These are phyloP conservation scores for Gossypium lobatum DNA, from an alignment of 441 rosid species.

Conservation along the genomic window DNA sequence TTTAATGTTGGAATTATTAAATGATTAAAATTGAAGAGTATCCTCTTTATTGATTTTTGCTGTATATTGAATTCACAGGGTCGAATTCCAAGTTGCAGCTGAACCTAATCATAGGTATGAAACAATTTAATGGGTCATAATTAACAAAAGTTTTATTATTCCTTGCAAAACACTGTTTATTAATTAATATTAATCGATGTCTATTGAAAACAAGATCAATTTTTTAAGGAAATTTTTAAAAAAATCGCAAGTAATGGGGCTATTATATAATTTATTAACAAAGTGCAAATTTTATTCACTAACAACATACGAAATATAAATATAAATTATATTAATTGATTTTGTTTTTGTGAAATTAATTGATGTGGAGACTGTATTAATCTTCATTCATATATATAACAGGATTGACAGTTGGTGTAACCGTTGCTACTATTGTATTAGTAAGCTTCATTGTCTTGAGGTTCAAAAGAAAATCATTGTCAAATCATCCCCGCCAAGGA, in stretches of 20 bases:
- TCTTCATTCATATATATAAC: background rate
- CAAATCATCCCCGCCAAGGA: background rate
- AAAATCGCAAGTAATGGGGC: too few species aligned
- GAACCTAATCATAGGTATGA: background rate
- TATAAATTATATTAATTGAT: background rate
- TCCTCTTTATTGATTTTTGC: background rate
- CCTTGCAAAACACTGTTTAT: background rate
- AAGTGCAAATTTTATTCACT: too few species aligned
- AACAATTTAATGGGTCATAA: background rate
- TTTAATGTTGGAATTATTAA: too few species aligned
- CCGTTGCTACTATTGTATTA: background rate
- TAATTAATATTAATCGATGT: too few species aligned
- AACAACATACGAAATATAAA: too few species aligned
- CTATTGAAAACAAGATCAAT: too few species aligned
- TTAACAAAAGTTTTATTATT: background rate
- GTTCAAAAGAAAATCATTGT: background rate
- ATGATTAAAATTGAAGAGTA: background rate
- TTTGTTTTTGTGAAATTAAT: background rate
- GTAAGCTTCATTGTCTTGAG: background rate
- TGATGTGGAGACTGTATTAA: background rate
- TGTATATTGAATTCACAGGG: background rate
- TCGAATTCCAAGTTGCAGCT: background rate
- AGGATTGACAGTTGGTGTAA: background rate
- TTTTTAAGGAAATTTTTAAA: too few species aligned
- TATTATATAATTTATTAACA: too few species aligned